A percentile compares a stretch with the other conserved stretches of the same genome.
These are phyloP conservation scores for Boeremia lycopersici DNA, from an alignment of 2,329 filamentous ascomycete species.

Conservation along the genomic window DNA sequence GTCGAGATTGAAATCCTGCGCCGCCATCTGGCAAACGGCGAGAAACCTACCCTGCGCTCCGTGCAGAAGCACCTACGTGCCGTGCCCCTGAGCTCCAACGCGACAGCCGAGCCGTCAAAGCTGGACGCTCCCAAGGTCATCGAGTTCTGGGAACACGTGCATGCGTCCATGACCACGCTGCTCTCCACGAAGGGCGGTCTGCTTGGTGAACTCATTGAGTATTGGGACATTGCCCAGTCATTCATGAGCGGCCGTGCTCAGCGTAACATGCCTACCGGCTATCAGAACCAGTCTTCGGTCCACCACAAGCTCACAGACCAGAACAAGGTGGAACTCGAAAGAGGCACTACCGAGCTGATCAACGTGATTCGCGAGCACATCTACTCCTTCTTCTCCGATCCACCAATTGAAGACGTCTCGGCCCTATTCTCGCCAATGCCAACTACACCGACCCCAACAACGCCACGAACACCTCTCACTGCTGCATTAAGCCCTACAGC, in stretches of 20 bases:
- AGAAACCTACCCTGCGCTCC: slow-evolving; percentile 71
- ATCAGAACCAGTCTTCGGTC: slow-evolving; percentile 77
- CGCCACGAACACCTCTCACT: slow-evolving; percentile 63
- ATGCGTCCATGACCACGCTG: slow-evolving; percentile 73
- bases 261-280: slow-evolving; percentile 75
- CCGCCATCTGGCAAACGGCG: slow-evolving; percentile 74
- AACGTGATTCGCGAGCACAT: slow-evolving; percentile 81
- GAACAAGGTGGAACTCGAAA: slow-evolving; percentile 73
- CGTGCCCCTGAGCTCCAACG: slow-evolving; percentile 67
- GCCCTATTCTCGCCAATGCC: slow-evolving; percentile 82
- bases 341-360: slow-evolving; percentile 81
- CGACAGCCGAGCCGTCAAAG: slow-evolving; percentile 61
- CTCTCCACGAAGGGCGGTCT: slow-evolving; percentile 77
- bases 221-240: slow-evolving; percentile 89
- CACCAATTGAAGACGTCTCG: slow-evolving; percentile 89
- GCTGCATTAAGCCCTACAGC: slow-evolving; percentile 64
- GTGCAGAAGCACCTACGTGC: slow-evolving; percentile 79
- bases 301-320: slow-evolving; percentile 81
- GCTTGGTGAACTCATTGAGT: slow-evolving; percentile 87
- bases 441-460: slow-evolving; percentile 64
- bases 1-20: slow-evolving; percentile 92
- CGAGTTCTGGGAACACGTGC: slow-evolving; percentile 91
- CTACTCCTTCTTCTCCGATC: slow-evolving; percentile 80
- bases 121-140: slow-evolving; percentile 82
- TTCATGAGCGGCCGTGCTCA: slow-evolving; percentile 90